A percentile compares a stretch with the other conserved stretches of the same genome.
phyloP scores from a whole-genome alignment of 768 basidiomycete genomes.

The Polyporus arcularius region DNA sequence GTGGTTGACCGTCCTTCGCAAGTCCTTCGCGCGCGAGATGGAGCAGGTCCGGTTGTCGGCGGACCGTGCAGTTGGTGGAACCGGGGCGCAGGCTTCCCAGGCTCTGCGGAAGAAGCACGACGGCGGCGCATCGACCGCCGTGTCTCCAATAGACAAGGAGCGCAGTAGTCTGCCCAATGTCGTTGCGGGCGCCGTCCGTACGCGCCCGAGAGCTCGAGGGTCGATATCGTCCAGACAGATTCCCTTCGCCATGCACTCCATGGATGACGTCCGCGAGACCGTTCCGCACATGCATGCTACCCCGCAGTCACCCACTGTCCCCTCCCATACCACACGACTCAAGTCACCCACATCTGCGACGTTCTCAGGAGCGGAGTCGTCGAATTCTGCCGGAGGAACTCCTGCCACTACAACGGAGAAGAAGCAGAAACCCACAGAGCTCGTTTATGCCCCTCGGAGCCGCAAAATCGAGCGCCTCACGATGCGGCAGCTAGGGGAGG shows the following conservation, averaged over 20 bases:
- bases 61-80: constrained; percentile 38
- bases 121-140: background rate
- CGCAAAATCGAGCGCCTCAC: constrained; percentile 78
- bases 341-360: constrained; percentile 5
- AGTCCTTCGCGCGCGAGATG: constrained; percentile 75
- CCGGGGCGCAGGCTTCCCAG: background rate
- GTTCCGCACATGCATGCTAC: background rate
- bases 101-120: constrained; percentile 15
- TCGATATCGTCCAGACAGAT: constrained; percentile 13
- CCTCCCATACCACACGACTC: background rate
- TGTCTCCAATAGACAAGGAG: background rate
- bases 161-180: background rate
- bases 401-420: constrained; percentile 4
- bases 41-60: constrained; percentile 65
- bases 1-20: constrained; percentile 78
- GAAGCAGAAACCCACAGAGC: constrained; percentile 25
- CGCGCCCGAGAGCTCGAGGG: constrained; percentile 4
- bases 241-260: constrained; percentile 9
- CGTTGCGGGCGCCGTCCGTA: background rate
- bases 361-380: background rate
- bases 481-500: constrained; percentile 84
- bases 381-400: background rate
- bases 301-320: background rate
- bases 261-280: constrained; percentile 2
- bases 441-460: constrained; percentile 57